phyloP scores from a whole-genome alignment of 2,329 filamentous ascomycete genomes.

The Cladosporium cucumerinum region DNA sequence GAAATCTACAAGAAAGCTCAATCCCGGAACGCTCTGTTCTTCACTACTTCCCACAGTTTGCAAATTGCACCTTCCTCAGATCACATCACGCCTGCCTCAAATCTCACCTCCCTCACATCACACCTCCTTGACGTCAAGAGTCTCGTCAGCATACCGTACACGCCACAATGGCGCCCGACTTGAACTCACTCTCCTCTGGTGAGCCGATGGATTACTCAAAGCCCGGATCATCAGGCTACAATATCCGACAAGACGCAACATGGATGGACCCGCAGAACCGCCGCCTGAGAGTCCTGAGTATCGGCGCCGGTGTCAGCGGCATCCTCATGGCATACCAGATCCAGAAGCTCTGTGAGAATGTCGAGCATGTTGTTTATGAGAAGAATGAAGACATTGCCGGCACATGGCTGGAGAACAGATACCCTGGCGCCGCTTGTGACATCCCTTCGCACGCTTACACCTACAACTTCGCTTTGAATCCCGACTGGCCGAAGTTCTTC shows the following conservation, averaged over 20 bases:
- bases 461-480: constrained; percentile 43
- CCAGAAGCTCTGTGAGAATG: constrained; percentile 43
- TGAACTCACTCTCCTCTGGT: constrained; percentile 37
- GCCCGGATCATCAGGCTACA: constrained; percentile 42
- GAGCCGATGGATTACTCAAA: constrained; percentile 43
- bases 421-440: constrained; percentile 42
- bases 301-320: constrained; percentile 48
- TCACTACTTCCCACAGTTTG: neutral
- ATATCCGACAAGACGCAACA: constrained; percentile 38
- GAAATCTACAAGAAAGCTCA: neutral
- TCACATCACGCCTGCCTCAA: neutral
- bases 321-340: constrained; percentile 49
- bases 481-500: constrained; percentile 49
- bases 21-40: neutral
- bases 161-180: constrained; percentile 41
- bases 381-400: constrained; percentile 46
- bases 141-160: neutral
- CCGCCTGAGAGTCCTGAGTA: constrained; percentile 47
- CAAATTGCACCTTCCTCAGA: neutral
- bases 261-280: constrained; percentile 42
- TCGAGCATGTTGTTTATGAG: constrained; percentile 49
- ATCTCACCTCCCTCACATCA: neutral
- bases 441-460: constrained; percentile 47
- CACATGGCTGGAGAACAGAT: constrained; percentile 47
- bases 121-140: neutral